These are phyloP conservation scores for Conoideocrella luteorostrata DNA, from an alignment of 2,329 filamentous ascomycete genomes.

Conservation along the genomic window DNA sequence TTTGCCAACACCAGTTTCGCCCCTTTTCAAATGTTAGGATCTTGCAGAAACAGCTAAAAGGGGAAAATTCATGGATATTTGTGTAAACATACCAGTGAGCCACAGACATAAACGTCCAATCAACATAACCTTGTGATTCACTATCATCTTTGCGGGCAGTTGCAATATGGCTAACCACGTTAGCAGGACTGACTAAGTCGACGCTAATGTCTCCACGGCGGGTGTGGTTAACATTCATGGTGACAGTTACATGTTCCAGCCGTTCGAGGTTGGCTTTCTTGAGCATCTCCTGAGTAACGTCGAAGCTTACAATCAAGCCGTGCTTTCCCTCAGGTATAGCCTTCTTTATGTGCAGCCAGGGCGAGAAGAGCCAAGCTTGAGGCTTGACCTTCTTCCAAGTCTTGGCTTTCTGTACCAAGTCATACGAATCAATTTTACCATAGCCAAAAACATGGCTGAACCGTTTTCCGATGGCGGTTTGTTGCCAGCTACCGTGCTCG, in stretches of 20 bases:
- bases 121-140: slow-evolving; percentile 64
- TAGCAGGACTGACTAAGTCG: slow-evolving; percentile 78
- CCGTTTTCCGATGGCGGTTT: slow-evolving; percentile 71
- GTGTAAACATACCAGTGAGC: slow-evolving; percentile 70
- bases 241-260: slow-evolving; percentile 91
- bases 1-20: slow-evolving; percentile 76
- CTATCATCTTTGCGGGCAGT: slow-evolving; percentile 66
- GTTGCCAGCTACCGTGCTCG: slow-evolving; percentile 65
- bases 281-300: slow-evolving; percentile 76
- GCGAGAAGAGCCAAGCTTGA: slow-evolving; percentile 89
- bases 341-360: slow-evolving; percentile 87
- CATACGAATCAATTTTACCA: slow-evolving; percentile 86
- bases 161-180: slow-evolving; percentile 77
- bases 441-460: slow-evolving; percentile 96
- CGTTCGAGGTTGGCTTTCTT: slow-evolving; percentile 75
- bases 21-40: slow-evolving; percentile 49
- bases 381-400: slow-evolving; percentile 85
- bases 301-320: slow-evolving; percentile 73
- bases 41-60: not conserved
- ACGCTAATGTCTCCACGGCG: slow-evolving; percentile 88
- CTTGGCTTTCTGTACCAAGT: slow-evolving; percentile 78
- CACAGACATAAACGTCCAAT: slow-evolving; percentile 99
- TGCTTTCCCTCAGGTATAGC: slow-evolving; percentile 76
- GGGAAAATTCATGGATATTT: not conserved
- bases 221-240: slow-evolving; percentile 89